A percentile compares a stretch with the other conserved stretches of the same genome.
Evolutionary conservation across 768 basidiomycete species (phyloP).

Genomic region (Pisolithus orientalis): DNA sequence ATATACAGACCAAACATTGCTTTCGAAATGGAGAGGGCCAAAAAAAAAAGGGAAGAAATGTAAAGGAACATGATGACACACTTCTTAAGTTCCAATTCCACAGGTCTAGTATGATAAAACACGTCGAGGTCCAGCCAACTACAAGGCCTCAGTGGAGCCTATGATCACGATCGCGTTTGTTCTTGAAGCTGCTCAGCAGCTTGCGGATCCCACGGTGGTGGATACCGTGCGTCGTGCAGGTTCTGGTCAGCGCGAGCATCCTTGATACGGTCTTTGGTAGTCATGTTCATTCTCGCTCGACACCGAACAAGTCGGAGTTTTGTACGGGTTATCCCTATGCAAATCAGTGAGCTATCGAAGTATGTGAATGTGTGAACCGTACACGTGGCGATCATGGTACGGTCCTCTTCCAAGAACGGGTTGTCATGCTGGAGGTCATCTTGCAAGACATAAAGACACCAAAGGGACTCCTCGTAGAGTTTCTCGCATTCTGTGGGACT

Average conservation of each 20-base stretch:
- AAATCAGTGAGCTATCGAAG: slow-evolving; percentile 2
- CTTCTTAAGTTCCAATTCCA: neutral
- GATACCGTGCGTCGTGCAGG: slow-evolving; percentile 62
- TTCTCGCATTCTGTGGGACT: slow-evolving; percentile 84
- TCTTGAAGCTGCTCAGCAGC: slow-evolving; percentile 25
- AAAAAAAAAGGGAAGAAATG: too few relatives aligned
- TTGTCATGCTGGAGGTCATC: slow-evolving; percentile 84
- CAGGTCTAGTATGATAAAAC: neutral
- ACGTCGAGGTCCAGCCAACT: neutral
- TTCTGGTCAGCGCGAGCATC: slow-evolving; percentile 79
- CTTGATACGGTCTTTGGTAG: slow-evolving; percentile 59
- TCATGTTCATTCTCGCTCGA: slow-evolving; percentile 72
- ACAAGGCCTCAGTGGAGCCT: neutral
- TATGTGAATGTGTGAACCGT: slow-evolving; percentile 17
- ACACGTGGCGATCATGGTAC: slow-evolving; percentile 74
- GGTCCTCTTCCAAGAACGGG: slow-evolving; percentile 80
- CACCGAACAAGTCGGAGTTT: slow-evolving; percentile 79
- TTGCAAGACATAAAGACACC: slow-evolving; percentile 89
- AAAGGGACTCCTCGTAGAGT: slow-evolving; percentile 90
- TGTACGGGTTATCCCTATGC: slow-evolving; percentile 75
- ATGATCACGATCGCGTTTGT: slow-evolving; percentile 7
- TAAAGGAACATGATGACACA: too few relatives aligned
- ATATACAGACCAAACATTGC: too few relatives aligned
- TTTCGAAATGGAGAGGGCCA: too few relatives aligned
- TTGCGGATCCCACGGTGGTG: slow-evolving; percentile 66